A percentile compares a stretch with the other conserved stretches of the same genome.
Conservation (phyloP, 148 eudicot genomes). For the Agrostemma githago region DNA sequence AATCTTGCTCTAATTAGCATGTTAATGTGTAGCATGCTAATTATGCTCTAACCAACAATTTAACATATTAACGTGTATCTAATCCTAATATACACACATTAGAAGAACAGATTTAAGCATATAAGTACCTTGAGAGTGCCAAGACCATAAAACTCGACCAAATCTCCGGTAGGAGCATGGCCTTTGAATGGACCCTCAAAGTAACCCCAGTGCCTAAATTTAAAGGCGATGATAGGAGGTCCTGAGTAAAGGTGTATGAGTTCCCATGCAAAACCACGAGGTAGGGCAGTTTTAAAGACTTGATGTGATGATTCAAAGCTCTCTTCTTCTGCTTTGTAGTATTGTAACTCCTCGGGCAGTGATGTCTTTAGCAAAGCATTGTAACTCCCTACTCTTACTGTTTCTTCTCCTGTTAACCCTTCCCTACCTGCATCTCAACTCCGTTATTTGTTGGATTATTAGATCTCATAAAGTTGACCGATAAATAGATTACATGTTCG, state of each 20-base stretch:
- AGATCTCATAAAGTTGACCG: not conserved
- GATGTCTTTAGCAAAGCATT: conserved; percentile 63
- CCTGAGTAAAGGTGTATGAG: conserved; percentile 66
- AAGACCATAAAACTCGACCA: conserved; percentile 76
- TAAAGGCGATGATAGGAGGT: conserved; percentile 67
- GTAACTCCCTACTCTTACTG: conserved; percentile 60
- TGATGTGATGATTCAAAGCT: conserved; percentile 82
- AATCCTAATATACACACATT: too few relatives aligned
- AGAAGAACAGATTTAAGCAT: too few relatives aligned
- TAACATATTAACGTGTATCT: too few relatives aligned
- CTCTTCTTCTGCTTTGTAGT: conserved; percentile 74
- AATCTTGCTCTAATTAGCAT: too few relatives aligned
- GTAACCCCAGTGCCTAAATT: conserved; percentile 92
- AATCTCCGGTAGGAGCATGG: conserved; percentile 70
- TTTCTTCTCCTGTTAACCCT: conserved; percentile 73
- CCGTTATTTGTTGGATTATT: too few relatives aligned
- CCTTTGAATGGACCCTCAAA: conserved; percentile 83
- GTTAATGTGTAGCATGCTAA: too few relatives aligned
- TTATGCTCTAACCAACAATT: too few relatives aligned
- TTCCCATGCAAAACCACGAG: conserved; percentile 91
- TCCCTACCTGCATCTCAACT: conserved; percentile 51
- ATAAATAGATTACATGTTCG: not conserved
- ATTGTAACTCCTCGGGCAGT: conserved; percentile 54
- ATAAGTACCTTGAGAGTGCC: conserved; percentile 75
- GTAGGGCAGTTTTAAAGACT: conserved; percentile 58